These are phyloP conservation scores for Thermomucor indicae-seudaticae DNA, from an alignment of 371 early-diverging fungal species.

Conservation along the genomic window DNA sequence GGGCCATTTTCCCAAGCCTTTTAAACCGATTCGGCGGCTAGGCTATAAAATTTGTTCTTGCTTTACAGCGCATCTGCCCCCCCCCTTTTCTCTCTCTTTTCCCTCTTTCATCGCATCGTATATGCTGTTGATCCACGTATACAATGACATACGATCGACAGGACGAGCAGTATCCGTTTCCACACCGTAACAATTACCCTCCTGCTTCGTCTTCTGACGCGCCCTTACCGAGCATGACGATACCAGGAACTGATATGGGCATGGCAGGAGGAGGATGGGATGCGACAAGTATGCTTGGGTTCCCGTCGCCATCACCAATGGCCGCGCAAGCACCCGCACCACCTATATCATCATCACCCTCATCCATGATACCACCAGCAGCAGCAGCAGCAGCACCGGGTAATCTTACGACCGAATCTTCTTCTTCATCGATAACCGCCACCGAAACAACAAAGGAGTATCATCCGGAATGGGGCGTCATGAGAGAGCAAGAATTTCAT, in stretches of 20 bases:
- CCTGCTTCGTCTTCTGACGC: neutral
- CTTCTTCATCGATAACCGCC: neutral
- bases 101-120: neutral
- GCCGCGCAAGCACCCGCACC: neutral
- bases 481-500: constrained; percentile 42
- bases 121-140: too few species aligned
- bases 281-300: too few species aligned
- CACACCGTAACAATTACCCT: neutral
- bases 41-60: neutral
- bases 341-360: neutral
- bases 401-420: neutral
- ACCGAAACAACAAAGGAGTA: constrained; percentile 20
- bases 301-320: neutral
- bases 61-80: neutral
- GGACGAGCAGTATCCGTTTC: neutral
- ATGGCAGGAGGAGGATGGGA: too few species aligned
- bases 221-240: neutral
- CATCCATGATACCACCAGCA: neutral
- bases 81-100: neutral
- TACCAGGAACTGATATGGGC: too few species aligned
- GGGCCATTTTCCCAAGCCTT: neutral
- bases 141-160: neutral
- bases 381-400: neutral
- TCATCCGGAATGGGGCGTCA: constrained; percentile 46
- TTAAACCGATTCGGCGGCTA: neutral